A percentile compares a stretch with the other conserved stretches of the same genome.
Conservation (phyloP, 805 yeast genomes). For the Sugiyamaella valdiviana region DNA sequence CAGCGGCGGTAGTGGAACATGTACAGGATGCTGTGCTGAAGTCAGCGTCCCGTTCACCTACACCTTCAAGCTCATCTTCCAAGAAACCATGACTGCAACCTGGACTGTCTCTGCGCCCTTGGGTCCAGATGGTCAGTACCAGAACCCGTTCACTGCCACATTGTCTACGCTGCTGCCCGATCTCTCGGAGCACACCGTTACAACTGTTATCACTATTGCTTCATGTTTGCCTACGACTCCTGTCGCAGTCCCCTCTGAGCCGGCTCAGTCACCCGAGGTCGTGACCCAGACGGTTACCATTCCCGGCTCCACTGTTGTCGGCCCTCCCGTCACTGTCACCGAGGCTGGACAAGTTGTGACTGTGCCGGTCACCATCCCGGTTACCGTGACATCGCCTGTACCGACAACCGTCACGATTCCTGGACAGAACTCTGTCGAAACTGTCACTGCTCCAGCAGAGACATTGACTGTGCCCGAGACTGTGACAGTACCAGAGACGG, state of each 20-base stretch:
- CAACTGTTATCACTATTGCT: constrained; percentile 22
- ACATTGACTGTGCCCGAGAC: constrained; percentile 11
- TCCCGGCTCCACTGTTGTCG: constrained; percentile 2
- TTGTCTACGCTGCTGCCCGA: constrained; percentile 38
- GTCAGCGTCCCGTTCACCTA: constrained; percentile 25
- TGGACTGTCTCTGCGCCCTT: constrained; percentile 25
- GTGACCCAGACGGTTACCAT: constrained; percentile 7
- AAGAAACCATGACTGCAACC: constrained; percentile 13
- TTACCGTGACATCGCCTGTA: constrained; percentile 2
- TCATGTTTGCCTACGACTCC: constrained; percentile 17
- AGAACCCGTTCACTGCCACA: constrained; percentile 19
- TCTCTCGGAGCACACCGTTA: constrained; percentile 41
- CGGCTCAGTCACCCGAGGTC: not conserved
- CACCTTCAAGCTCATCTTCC: constrained; percentile 15
- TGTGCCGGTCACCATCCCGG: constrained; percentile 8
- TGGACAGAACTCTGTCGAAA: not conserved
- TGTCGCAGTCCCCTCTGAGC: constrained; percentile 12
- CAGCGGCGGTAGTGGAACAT: constrained; percentile 18
- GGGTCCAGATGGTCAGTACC: constrained; percentile 14
- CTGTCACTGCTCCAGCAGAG: not conserved
- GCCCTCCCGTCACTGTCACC: constrained; percentile 1
- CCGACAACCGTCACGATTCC: constrained; percentile 1
- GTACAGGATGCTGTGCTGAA: constrained; percentile 29
- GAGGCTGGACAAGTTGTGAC: constrained; percentile 4
- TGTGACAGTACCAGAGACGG: constrained; percentile 21